phyloP scores from a whole-genome alignment of 257 asterid species.

The Euphrasia confusa region DNA sequence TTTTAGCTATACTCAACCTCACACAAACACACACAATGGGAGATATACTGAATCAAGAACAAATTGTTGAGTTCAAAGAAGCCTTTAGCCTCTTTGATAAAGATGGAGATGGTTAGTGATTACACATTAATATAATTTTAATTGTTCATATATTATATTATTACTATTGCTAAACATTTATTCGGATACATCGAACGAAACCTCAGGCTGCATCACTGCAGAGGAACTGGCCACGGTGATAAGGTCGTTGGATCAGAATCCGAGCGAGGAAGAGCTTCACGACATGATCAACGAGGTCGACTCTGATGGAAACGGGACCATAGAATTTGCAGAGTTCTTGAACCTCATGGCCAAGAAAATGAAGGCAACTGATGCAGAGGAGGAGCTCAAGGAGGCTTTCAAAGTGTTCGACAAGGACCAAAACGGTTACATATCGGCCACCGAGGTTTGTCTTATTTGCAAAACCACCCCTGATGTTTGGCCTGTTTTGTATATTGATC shows the following conservation, averaged over 20 bases:
- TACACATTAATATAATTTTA: background rate
- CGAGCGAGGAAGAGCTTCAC: slow-evolving; percentile 41
- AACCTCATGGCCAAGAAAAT: slow-evolving; percentile 47
- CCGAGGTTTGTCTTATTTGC: slow-evolving; percentile 27
- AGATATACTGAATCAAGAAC: slow-evolving; percentile 31
- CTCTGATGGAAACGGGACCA: slow-evolving; percentile 51
- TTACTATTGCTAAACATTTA: background rate
- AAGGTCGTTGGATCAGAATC: slow-evolving; percentile 40
- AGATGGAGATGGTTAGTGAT: slow-evolving; percentile 42
- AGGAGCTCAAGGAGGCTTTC: slow-evolving; percentile 46
- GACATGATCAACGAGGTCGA: slow-evolving; percentile 50
- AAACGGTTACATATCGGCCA: slow-evolving; percentile 46
- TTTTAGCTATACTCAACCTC: slow-evolving; percentile 38
- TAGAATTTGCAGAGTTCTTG: slow-evolving; percentile 45
- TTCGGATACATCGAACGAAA: background rate
- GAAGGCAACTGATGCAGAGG: slow-evolving; percentile 48
- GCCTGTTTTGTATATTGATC: background rate
- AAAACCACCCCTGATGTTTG: background rate
- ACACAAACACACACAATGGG: slow-evolving; percentile 25
- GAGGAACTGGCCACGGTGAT: slow-evolving; percentile 47
- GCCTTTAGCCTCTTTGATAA: slow-evolving; percentile 42
- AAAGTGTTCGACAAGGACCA: slow-evolving; percentile 47
- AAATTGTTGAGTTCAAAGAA: slow-evolving; percentile 39
- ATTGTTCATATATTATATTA: background rate
- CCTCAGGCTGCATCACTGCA: slow-evolving; percentile 39